A percentile compares a stretch with the other conserved stretches of the same genome.
Evolutionary conservation across 441 rosid genomes (phyloP).

Genomic region (Geranium incanum): DNA sequence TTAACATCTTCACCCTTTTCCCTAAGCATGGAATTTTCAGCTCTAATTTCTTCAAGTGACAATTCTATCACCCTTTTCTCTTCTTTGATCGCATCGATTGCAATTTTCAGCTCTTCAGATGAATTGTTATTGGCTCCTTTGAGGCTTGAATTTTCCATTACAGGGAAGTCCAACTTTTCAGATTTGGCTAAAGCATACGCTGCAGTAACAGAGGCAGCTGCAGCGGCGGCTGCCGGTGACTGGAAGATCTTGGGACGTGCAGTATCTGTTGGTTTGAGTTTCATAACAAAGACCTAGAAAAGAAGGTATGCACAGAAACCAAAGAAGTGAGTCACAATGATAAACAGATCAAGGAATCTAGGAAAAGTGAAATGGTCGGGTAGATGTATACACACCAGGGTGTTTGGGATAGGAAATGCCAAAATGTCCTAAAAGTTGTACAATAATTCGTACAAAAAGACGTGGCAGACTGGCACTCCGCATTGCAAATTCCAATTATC

Average conservation of each 20-base stretch:
- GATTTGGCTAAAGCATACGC: slow-evolving; percentile 88
- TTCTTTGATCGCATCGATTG: slow-evolving; percentile 53
- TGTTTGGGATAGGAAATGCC: no score
- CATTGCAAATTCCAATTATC: no score
- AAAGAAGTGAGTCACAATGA: slow-evolving; percentile 13
- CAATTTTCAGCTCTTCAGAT: slow-evolving; percentile 35
- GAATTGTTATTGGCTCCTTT: slow-evolving; percentile 33
- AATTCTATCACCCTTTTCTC: slow-evolving; percentile 40
- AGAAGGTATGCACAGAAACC: slow-evolving; percentile 17
- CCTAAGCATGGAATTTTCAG: slow-evolving; percentile 17
- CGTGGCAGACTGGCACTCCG: no score
- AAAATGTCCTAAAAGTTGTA: no score
- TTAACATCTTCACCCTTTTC: slow-evolving; percentile 20
- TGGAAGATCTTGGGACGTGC: slow-evolving; percentile 65
- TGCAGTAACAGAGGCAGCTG: slow-evolving; percentile 94
- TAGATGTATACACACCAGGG: background rate
- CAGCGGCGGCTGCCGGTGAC: slow-evolving; percentile 97
- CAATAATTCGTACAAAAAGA: no score
- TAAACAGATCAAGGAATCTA: background rate
- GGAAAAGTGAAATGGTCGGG: background rate
- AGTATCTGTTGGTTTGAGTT: slow-evolving; percentile 55
- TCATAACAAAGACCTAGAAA: slow-evolving; percentile 66
- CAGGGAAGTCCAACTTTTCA: slow-evolving; percentile 56
- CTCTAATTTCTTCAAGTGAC: slow-evolving; percentile 15
- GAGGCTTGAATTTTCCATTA: slow-evolving; percentile 31